These are phyloP conservation scores for Teunomyces aglyptinius DNA, from an alignment of 805 yeast genomes.

Conservation along the genomic window DNA sequence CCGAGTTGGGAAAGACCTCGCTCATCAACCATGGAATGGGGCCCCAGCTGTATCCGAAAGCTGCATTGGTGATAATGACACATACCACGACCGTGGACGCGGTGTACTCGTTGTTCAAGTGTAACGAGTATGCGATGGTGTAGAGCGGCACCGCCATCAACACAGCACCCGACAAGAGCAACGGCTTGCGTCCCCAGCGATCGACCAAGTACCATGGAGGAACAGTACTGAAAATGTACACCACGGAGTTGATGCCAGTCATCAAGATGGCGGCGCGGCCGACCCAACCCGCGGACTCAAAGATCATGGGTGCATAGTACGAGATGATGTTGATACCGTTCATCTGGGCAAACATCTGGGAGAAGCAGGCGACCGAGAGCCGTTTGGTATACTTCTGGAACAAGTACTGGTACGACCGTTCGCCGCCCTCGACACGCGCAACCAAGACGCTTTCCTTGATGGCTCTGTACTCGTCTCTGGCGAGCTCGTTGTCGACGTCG, in stretches of 20 bases:
- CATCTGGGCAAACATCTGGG: constrained; percentile 90
- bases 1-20: constrained; percentile 80
- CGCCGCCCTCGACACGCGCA: constrained; percentile 76
- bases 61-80: constrained; percentile 77
- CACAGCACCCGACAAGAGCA: constrained; percentile 73
- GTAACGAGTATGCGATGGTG: constrained; percentile 56
- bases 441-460: constrained; percentile 79
- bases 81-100: constrained; percentile 71
- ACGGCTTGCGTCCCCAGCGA: constrained; percentile 88
- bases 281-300: constrained; percentile 93
- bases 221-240: constrained; percentile 55
- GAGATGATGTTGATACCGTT: constrained; percentile 92
- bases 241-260: constrained; percentile 69
- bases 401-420: constrained; percentile 70
- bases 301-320: constrained; percentile 90
- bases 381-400: constrained; percentile 73
- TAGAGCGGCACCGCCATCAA: constrained; percentile 74
- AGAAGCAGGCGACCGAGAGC: constrained; percentile 82
- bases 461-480: constrained; percentile 70
- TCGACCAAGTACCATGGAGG: constrained; percentile 93
- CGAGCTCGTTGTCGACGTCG: constrained; percentile 63
- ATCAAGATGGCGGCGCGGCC: constrained; percentile 84
- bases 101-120: constrained; percentile 43
- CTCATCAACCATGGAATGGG: constrained; percentile 91
- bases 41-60: constrained; percentile 91